Evolutionary conservation across 2,329 filamentous ascomycete genomes (phyloP).

Genomic region (Rhynchosporium secalis): DNA sequence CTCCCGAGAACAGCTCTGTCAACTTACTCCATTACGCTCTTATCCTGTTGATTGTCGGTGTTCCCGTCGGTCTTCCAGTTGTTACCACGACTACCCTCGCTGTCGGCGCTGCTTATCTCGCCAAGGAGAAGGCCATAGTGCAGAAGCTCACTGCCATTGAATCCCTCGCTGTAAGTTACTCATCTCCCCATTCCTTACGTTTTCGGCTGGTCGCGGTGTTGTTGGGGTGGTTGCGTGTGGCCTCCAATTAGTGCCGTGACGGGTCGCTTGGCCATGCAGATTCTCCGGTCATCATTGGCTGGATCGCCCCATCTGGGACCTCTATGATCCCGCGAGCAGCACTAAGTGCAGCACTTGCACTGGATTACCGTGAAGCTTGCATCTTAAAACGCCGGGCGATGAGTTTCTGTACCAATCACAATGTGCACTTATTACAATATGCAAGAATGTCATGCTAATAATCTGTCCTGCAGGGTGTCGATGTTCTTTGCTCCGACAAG

Average conservation of each 20-base stretch:
- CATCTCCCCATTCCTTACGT: background rate
- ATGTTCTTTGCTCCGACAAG: slow-evolving; percentile 81
- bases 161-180: slow-evolving; percentile 56
- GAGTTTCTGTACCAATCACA: background rate
- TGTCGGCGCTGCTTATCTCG: slow-evolving; percentile 75
- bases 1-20: slow-evolving; percentile 56
- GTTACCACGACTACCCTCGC: slow-evolving; percentile 77
- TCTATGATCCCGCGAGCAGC: background rate
- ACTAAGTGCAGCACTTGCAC: background rate
- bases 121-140: slow-evolving; percentile 76
- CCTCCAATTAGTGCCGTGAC: slow-evolving; percentile 18
- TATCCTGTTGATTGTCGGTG: slow-evolving; percentile 74
- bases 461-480: slow-evolving; percentile 53
- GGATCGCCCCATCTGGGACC: slow-evolving; percentile 12
- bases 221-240: slow-evolving; percentile 8
- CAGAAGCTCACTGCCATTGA: slow-evolving; percentile 80
- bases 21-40: slow-evolving; percentile 68
- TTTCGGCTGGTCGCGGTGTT: slow-evolving; percentile 5
- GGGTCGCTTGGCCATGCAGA: slow-evolving; percentile 8
- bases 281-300: slow-evolving; percentile 8
- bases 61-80: slow-evolving; percentile 76
- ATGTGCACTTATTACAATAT: background rate
- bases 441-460: slow-evolving; percentile 20
- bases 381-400: slow-evolving; percentile 6
- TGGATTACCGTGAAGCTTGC: slow-evolving; percentile 10